Percentiles rank a stretch among this genome's conserved stretches.
phyloP scores from a whole-genome alignment of 129 eudicot genomes.

The Flaveria brownii region DNA sequence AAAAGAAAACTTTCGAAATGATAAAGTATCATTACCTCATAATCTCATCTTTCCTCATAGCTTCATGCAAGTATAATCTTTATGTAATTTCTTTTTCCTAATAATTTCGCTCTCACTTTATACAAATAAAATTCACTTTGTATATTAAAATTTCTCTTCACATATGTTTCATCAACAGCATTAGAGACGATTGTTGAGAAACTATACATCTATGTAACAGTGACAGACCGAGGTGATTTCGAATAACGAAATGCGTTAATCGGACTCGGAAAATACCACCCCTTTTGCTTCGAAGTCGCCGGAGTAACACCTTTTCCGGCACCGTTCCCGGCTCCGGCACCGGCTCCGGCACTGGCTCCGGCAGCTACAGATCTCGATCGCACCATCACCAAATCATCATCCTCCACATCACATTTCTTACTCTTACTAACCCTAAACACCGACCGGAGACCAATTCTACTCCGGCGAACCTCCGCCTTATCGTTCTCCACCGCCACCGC shows the following conservation, averaged over 20 bases:
- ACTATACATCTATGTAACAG: slow-evolving; percentile 35
- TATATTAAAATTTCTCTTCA: too few relatives aligned
- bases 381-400: slow-evolving; percentile 39
- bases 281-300: slow-evolving; percentile 38
- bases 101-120: too few relatives aligned
- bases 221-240: slow-evolving; percentile 44
- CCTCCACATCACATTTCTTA: slow-evolving; percentile 32
- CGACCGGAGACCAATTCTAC: slow-evolving; percentile 54
- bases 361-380: slow-evolving; percentile 62
- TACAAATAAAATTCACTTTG: too few relatives aligned
- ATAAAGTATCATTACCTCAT: too few relatives aligned
- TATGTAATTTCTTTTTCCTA: too few relatives aligned
- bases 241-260: slow-evolving; percentile 65
- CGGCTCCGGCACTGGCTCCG: slow-evolving; percentile 29
- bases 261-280: slow-evolving; percentile 89
- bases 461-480: slow-evolving; percentile 17
- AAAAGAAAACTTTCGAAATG: too few relatives aligned
- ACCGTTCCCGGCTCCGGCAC: slow-evolving; percentile 26
- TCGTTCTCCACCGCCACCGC: background rate
- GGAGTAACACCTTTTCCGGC: slow-evolving; percentile 26
- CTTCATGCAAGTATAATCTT: too few relatives aligned
- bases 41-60: too few relatives aligned
- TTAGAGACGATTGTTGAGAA: too few relatives aligned
- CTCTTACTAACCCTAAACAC: slow-evolving; percentile 47
- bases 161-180: too few relatives aligned